phyloP scores from a whole-genome alignment of 345 rosid species.

The Salix koriyanagi region DNA sequence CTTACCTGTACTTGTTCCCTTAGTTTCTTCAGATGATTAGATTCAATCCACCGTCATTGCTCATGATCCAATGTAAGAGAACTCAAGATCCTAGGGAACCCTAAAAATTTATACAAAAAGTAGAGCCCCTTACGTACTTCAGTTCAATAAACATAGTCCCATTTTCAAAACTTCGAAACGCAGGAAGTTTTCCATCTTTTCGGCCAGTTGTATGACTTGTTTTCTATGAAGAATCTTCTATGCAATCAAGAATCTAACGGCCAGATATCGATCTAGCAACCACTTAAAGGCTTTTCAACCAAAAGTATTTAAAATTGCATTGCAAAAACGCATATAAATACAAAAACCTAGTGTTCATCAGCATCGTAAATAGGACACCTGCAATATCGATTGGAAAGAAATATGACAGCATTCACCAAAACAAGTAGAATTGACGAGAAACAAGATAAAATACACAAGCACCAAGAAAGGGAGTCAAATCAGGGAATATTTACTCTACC shows the following conservation, averaged over 20 bases:
- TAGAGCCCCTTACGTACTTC: no score
- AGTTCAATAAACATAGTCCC: no score
- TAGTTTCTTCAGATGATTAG: no score
- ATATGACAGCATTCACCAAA: neutral
- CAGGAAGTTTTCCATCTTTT: neutral
- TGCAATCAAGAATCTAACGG: neutral
- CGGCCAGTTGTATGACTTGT: neutral
- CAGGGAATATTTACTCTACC: constrained; percentile 5
- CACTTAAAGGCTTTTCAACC: neutral
- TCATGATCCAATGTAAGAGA: neutral
- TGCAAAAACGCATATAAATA: neutral
- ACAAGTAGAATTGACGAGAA: constrained; percentile 5
- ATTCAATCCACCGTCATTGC: neutral
- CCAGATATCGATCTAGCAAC: neutral
- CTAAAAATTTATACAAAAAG: neutral
- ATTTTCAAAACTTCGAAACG: neutral
- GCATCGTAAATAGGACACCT: neutral
- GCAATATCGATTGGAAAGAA: neutral
- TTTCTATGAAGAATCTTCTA: neutral
- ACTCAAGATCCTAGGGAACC: neutral
- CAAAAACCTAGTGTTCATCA: neutral
- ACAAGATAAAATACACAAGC: constrained; percentile 12
- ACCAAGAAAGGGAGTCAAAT: constrained; percentile 25
- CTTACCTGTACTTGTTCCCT: neutral
- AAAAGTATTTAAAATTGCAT: neutral